Conservation (phyloP, 2,329 filamentous ascomycete genomes). For the Magnaporthiopsis incrustans region DNA sequence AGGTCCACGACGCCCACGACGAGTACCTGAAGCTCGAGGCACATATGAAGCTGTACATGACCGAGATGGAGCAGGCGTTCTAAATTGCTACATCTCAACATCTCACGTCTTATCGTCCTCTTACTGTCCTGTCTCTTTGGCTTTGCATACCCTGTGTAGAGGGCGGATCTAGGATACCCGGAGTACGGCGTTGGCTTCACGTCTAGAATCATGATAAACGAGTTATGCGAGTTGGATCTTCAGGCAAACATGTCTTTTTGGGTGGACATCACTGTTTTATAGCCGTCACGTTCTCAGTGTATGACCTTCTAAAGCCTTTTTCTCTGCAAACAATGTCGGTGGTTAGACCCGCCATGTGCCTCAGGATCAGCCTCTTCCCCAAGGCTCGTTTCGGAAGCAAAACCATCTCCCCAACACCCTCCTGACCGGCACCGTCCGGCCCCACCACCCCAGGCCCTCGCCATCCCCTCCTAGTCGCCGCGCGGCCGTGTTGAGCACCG, state of each 20-base stretch:
- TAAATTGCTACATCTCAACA: slow-evolving; percentile 14
- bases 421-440: slow-evolving; percentile 48
- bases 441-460: slow-evolving; percentile 47
- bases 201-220: too few relatives aligned
- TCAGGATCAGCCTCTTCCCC: too few relatives aligned
- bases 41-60: slow-evolving; percentile 95
- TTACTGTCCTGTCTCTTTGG: slow-evolving; percentile 1
- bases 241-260: too few relatives aligned
- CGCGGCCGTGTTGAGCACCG: slow-evolving; percentile 51
- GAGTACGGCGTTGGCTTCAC: slow-evolving; percentile 3
- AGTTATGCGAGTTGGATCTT: too few relatives aligned
- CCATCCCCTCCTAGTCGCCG: slow-evolving; percentile 31
- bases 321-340: too few relatives aligned
- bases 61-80: slow-evolving; percentile 93
- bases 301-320: too few relatives aligned
- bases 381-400: slow-evolving; percentile 29
- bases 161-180: slow-evolving; percentile 3
- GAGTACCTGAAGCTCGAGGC: slow-evolving; percentile 97
- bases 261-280: too few relatives aligned
- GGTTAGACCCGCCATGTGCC: too few relatives aligned
- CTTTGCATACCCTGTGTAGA: neutral
- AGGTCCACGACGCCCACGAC: slow-evolving; percentile 82
- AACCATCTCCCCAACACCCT: slow-evolving; percentile 61
- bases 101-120: slow-evolving; percentile 12
- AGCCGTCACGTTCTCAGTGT: too few relatives aligned